A percentile compares a stretch with the other conserved stretches of the same genome.
phyloP scores from a whole-genome alignment of 805 yeast genomes.

The Ogataea populi-albae region DNA sequence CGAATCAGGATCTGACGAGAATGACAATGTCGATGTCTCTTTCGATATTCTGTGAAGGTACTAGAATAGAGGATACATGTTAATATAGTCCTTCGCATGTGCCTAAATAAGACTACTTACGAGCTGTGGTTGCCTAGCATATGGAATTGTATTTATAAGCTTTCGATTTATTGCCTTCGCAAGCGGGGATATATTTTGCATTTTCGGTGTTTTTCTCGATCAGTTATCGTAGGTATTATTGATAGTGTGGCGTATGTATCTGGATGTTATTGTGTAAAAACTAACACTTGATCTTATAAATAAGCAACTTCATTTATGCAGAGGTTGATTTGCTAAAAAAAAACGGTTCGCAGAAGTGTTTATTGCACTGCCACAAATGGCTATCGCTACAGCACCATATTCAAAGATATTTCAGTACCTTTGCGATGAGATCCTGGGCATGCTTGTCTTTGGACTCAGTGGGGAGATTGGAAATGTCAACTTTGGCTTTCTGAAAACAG shows the following conservation, averaged over 20 bases:
- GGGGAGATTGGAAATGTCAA: constrained; percentile 17
- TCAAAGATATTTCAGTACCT: constrained; percentile 38
- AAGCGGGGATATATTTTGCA: not conserved
- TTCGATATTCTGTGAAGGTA: constrained; percentile 23
- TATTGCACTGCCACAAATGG: no score
- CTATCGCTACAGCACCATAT: not conserved
- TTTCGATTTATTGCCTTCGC: constrained; percentile 17
- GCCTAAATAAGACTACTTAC: constrained; percentile 18
- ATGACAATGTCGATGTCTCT: constrained; percentile 24
- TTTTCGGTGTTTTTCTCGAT: not conserved
- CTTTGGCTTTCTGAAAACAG: no score
- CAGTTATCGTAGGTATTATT: no score
- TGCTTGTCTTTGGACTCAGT: constrained; percentile 32
- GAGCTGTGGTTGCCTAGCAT: constrained; percentile 27
- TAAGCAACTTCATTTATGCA: no score
- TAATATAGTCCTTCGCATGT: no score
- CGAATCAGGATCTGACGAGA: constrained; percentile 26
- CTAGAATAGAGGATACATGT: constrained; percentile 3
- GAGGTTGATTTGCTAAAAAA: no score
- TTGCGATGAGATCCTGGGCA: constrained; percentile 37
- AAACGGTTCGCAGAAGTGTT: no score
- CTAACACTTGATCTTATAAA: no score
- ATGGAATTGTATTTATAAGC: constrained; percentile 21
- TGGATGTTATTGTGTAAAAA: no score
- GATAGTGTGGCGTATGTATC: no score